Evolutionary conservation across 805 yeast genomes (phyloP).

Genomic region (Zygosaccharomyces pseudorouxii): DNA sequence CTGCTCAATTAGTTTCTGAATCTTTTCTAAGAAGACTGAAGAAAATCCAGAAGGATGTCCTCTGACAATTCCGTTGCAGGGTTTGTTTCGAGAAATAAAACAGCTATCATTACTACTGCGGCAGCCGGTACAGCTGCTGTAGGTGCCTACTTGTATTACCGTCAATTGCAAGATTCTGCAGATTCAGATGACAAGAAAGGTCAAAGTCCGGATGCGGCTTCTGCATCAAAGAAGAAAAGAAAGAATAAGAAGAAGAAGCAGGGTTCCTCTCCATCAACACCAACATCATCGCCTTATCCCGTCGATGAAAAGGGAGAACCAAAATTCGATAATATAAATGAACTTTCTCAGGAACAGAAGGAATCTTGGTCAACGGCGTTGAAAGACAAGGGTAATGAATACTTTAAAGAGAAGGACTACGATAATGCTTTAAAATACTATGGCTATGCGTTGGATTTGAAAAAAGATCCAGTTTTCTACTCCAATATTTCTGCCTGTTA

Average conservation of each 20-base stretch:
- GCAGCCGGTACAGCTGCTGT: slow-evolving; percentile 61
- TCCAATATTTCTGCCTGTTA: slow-evolving; percentile 97
- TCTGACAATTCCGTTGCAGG: slow-evolving; percentile 28
- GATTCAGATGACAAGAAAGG: slow-evolving; percentile 7
- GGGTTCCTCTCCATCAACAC: slow-evolving; percentile 29
- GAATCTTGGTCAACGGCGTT: slow-evolving; percentile 65
- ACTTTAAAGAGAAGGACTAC: slow-evolving; percentile 65
- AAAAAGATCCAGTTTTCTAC: slow-evolving; percentile 81
- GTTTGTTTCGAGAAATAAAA: slow-evolving; percentile 44
- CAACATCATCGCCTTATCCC: slow-evolving; percentile 41
- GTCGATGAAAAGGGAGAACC: slow-evolving; percentile 55
- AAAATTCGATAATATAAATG: slow-evolving; percentile 41
- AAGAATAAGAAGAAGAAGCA: slow-evolving; percentile 35
- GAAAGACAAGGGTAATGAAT: slow-evolving; percentile 85
- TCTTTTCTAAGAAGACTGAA: slow-evolving; percentile 9
- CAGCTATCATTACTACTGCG: slow-evolving; percentile 59
- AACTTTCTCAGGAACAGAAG: slow-evolving; percentile 48
- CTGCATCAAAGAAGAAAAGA: slow-evolving; percentile 41
- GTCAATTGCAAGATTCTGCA: slow-evolving; percentile 30
- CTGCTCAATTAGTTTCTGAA: slow-evolving; percentile 5
- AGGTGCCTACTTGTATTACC: slow-evolving; percentile 53
- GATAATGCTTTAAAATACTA: slow-evolving; percentile 76
- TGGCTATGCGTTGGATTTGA: slow-evolving; percentile 68
- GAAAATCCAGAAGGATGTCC: slow-evolving; percentile 12
- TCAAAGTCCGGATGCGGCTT: slow-evolving; percentile 14